Conservation (phyloP, 1,139 yeast genomes). For the Oligophagozyma castellii region DNA sequence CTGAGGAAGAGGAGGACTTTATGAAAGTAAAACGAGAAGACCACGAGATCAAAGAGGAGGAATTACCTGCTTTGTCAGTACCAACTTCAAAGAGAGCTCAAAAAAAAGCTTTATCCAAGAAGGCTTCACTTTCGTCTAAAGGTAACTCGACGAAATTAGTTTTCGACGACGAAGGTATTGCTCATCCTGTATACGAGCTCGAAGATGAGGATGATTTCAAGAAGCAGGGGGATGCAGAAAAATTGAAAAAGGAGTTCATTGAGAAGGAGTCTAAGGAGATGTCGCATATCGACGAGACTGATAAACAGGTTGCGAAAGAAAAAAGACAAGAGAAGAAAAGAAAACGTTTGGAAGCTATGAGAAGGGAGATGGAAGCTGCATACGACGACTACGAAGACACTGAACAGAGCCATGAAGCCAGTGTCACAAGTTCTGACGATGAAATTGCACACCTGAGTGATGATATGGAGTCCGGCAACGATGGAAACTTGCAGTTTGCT, state of each 20-base stretch:
- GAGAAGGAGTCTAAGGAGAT: slow-evolving; percentile 51
- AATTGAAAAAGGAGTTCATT: slow-evolving; percentile 57
- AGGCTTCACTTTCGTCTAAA: slow-evolving; percentile 48
- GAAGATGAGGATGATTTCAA: slow-evolving; percentile 82
- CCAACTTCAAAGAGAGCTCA: slow-evolving; percentile 80
- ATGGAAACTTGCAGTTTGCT: too few species aligned
- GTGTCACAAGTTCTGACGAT: slow-evolving; percentile 25
- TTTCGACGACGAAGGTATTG: slow-evolving; percentile 88
- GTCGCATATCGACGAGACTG: slow-evolving; percentile 60
- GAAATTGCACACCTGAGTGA: slow-evolving; percentile 36
- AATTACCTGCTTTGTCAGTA: slow-evolving; percentile 41
- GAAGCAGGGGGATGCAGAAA: slow-evolving; percentile 57
- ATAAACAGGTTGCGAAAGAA: slow-evolving; percentile 67
- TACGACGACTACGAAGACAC: slow-evolving; percentile 23
- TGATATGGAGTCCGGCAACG: slow-evolving; percentile 27
- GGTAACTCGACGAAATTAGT: slow-evolving; percentile 66
- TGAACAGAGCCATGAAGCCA: slow-evolving; percentile 29
- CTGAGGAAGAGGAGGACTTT: slow-evolving; percentile 60
- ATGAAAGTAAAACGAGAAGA: slow-evolving; percentile 67
- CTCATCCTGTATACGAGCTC: slow-evolving; percentile 83
- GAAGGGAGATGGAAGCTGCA: slow-evolving; percentile 34
- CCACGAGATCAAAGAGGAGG: slow-evolving; percentile 53
- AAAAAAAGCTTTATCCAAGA: slow-evolving; percentile 79
- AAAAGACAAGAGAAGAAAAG: slow-evolving; percentile 85
- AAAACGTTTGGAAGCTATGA: slow-evolving; percentile 69